Percentiles rank a stretch among this genome's conserved stretches.
phyloP scores from a whole-genome alignment of 148 eudicot species.

The Rhododendron williamsianum region DNA sequence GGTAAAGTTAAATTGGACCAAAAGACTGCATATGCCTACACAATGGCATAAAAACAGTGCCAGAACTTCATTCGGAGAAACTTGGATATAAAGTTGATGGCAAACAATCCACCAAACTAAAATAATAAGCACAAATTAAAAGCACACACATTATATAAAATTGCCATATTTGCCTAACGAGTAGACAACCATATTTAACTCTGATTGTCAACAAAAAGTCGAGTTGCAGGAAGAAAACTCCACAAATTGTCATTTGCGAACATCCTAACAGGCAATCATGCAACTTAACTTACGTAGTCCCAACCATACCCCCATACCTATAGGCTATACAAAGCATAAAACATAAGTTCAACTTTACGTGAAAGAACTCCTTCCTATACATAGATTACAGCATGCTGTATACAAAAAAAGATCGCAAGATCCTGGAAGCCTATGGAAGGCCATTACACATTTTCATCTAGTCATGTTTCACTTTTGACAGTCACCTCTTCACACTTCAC shows the following conservation, averaged over 20 bases:
- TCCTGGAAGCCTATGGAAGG: not conserved
- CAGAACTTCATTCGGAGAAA: no score
- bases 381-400: conserved; percentile 35
- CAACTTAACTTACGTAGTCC: conserved; percentile 13
- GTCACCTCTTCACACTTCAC: conserved; percentile 46
- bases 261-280: not conserved
- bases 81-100: not conserved
- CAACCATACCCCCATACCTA: conserved; percentile 12
- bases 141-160: not conserved
- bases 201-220: not conserved
- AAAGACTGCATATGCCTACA: no score
- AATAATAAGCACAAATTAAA: no score
- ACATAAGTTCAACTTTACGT: not conserved
- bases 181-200: not conserved
- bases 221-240: not conserved
- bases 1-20: no score
- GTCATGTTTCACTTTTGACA: not conserved
- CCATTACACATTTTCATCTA: conserved; percentile 1
- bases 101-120: not conserved
- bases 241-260: not conserved
- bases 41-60: no score
- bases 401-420: conserved; percentile 13
- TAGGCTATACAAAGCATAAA: conserved; percentile 5
- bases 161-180: not conserved
- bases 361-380: conserved; percentile 10